Evolutionary conservation across 2,329 filamentous ascomycete species (phyloP).

Genomic region (Trichoderma sp.): DNA sequence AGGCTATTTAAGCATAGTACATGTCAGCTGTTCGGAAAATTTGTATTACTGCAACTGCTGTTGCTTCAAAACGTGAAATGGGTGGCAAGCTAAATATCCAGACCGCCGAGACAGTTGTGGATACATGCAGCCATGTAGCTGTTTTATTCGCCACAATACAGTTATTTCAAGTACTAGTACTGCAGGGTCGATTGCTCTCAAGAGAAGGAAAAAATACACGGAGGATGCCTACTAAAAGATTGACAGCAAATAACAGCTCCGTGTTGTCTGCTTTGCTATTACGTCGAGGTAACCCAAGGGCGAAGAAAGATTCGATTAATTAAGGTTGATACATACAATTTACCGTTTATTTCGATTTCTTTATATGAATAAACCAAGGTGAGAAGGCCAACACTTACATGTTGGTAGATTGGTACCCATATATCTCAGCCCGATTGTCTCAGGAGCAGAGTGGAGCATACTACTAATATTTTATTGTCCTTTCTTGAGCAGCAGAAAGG

Average conservation of each 20-base stretch:
- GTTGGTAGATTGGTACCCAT: not conserved
- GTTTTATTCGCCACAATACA: not conserved
- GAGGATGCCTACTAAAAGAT: not conserved
- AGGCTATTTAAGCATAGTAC: not conserved
- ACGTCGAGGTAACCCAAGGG: not conserved
- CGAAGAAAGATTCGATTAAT: not conserved
- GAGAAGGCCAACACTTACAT: not conserved
- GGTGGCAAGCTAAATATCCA: not conserved
- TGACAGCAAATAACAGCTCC: too few relatives aligned
- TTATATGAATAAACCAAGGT: not conserved
- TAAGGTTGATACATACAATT: not conserved
- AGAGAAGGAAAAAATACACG: not conserved
- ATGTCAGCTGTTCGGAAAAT: not conserved
- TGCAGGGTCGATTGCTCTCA: not conserved
- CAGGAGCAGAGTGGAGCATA: not conserved
- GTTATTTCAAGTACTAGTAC: not conserved
- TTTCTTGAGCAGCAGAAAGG: too few relatives aligned
- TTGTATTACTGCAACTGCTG: not conserved
- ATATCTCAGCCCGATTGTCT: not conserved
- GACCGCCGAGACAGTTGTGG: not conserved
- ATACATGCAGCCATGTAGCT: not conserved
- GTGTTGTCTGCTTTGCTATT: not conserved
- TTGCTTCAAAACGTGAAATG: not conserved
- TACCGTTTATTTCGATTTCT: too few relatives aligned
- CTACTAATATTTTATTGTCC: not conserved